Evolutionary conservation across 1,139 yeast species (phyloP).

Genomic region (Zygoascus hellenicus): DNA sequence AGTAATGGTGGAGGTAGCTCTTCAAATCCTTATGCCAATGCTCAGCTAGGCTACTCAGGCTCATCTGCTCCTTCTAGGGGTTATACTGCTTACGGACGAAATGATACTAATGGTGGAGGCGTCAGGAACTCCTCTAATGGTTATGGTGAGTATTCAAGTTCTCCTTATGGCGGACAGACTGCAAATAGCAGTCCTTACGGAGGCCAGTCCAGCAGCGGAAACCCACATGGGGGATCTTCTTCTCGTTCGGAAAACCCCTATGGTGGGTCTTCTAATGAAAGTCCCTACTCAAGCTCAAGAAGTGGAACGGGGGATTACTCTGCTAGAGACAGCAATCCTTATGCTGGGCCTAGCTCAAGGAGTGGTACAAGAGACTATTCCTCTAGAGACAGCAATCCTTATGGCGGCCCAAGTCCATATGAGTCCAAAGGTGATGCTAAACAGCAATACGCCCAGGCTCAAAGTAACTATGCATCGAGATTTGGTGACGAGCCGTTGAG

Average conservation of each 20-base stretch:
- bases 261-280: not conserved
- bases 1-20: not conserved
- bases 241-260: not conserved
- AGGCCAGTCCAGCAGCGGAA: not conserved
- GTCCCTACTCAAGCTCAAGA: not conserved
- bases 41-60: conserved; percentile 12
- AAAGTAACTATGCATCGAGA: conserved; percentile 18
- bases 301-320: too few relatives aligned
- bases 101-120: not conserved
- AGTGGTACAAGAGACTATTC: too few relatives aligned
- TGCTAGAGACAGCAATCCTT: not conserved
- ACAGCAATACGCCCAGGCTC: conserved; percentile 24
- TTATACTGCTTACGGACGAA: conserved; percentile 7
- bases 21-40: conserved; percentile 18
- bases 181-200: too few relatives aligned
- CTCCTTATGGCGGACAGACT: too few relatives aligned
- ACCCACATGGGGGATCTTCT: not conserved
- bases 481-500: conserved; percentile 7
- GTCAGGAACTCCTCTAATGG: not conserved
- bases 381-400: not conserved
- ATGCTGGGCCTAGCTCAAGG: conserved; percentile 5
- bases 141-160: too few relatives aligned
- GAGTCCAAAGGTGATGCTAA: conserved; percentile 7
- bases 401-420: conserved; percentile 13
- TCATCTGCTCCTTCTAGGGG: conserved; percentile 1